Evolutionary conservation across 768 basidiomycete genomes (phyloP).

Genomic region (Rhodotorula kratochvilovae): DNA sequence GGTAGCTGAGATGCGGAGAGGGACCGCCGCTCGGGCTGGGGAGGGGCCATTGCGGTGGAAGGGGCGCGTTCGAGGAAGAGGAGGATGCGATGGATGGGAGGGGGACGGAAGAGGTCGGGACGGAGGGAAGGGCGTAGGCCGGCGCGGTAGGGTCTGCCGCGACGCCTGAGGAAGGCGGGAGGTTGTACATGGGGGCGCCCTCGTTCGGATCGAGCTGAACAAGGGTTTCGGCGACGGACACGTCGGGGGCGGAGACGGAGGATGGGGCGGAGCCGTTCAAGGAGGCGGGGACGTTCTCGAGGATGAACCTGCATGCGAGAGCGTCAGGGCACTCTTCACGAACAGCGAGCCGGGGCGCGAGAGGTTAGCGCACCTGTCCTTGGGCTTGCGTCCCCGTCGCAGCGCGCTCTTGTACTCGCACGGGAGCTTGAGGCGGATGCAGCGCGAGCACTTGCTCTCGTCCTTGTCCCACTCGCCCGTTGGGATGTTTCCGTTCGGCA

Average conservation of each 20-base stretch:
- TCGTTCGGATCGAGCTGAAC: too few species aligned
- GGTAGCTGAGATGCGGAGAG: background rate
- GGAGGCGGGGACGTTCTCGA: too few species aligned
- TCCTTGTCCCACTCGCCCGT: conserved; percentile 5
- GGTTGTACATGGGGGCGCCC: background rate
- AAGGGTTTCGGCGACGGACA: too few species aligned
- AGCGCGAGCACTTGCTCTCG: conserved; percentile 5
- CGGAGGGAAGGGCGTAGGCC: background rate
- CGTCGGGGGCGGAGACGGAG: background rate
- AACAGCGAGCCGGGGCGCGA: too few species aligned
- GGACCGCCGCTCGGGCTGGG: too few species aligned
- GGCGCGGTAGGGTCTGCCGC: background rate
- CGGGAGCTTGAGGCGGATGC: conserved; percentile 11
- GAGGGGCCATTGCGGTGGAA: background rate
- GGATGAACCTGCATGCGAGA: too few species aligned
- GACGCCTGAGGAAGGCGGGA: background rate
- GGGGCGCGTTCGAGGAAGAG: background rate
- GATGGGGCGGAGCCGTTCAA: background rate
- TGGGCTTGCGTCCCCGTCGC: conserved; percentile 17
- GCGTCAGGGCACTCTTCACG: too few species aligned
- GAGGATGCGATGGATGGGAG: too few species aligned
- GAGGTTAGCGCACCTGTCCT: background rate
- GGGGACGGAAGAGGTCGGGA: background rate
- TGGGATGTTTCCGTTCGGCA: conserved; percentile 12
- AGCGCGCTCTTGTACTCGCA: conserved; percentile 24